phyloP scores from a whole-genome alignment of 2,329 filamentous ascomycete species.

The Phyllosticta capitalensis region DNA sequence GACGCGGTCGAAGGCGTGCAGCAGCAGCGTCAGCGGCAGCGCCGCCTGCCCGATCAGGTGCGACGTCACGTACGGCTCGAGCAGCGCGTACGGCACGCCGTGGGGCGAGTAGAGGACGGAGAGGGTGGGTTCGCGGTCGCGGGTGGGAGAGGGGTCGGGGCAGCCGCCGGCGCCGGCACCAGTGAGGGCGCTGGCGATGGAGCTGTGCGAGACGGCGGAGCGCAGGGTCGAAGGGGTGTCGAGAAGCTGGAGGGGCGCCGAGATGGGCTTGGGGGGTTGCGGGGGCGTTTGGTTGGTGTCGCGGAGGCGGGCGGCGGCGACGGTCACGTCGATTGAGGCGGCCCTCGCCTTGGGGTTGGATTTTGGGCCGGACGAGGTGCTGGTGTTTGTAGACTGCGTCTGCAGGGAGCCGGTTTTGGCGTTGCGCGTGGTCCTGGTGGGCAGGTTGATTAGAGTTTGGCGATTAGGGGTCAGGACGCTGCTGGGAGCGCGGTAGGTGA shows the following conservation, averaged over 20 bases:
- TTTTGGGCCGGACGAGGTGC: slow-evolving; percentile 14
- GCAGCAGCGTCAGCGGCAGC: slow-evolving; percentile 52
- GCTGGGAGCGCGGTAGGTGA: slow-evolving; percentile 58
- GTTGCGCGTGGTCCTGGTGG: slow-evolving; percentile 5
- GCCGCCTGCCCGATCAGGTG: slow-evolving; percentile 49
- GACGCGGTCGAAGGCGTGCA: slow-evolving; percentile 55
- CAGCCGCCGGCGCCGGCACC: slow-evolving; percentile 6
- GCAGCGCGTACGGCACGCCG: slow-evolving; percentile 45
- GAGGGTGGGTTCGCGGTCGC: slow-evolving; percentile 36
- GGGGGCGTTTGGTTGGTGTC: not conserved
- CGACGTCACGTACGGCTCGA: slow-evolving; percentile 47
- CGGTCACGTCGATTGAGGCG: slow-evolving; percentile 7
- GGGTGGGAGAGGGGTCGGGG: not conserved
- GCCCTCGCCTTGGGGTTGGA: not conserved
- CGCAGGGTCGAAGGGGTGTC: not conserved
- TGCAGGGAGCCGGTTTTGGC: not conserved
- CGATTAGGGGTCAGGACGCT: slow-evolving; percentile 26
- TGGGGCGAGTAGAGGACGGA: slow-evolving; percentile 58
- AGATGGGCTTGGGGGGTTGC: slow-evolving; percentile 10
- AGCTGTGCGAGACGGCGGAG: not conserved
- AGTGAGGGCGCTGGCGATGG: not conserved
- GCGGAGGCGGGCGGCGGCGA: slow-evolving; percentile 9
- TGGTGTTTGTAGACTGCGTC: slow-evolving; percentile 26
- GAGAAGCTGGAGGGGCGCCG: slow-evolving; percentile 25
- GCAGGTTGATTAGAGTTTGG: slow-evolving; percentile 28